Conservation (phyloP, 345 rosid species). For the Populus simonii region DNA sequence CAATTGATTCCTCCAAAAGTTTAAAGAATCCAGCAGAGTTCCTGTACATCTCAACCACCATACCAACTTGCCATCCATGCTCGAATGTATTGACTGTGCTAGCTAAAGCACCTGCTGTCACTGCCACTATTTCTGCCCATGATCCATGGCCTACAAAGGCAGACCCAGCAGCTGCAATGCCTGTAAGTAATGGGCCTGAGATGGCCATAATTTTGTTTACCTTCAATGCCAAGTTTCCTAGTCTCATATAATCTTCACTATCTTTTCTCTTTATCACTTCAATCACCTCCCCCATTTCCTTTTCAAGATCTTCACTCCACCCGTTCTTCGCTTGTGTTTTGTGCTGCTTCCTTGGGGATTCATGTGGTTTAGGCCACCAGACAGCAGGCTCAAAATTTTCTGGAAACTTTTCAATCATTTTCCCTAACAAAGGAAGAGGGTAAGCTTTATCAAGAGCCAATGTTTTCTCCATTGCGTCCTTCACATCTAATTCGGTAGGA, state of each 20-base stretch:
- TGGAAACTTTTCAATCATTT: slow-evolving; percentile 39
- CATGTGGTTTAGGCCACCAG: slow-evolving; percentile 30
- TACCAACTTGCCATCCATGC: slow-evolving; percentile 52
- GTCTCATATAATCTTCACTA: slow-evolving; percentile 36
- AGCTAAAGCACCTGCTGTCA: slow-evolving; percentile 37
- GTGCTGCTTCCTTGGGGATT: not conserved
- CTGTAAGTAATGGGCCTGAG: slow-evolving; percentile 39
- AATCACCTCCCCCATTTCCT: slow-evolving; percentile 39
- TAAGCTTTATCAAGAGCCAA: slow-evolving; percentile 38
- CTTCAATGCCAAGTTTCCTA: slow-evolving; percentile 40
- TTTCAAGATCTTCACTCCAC: slow-evolving; percentile 37
- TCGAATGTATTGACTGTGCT: slow-evolving; percentile 33
- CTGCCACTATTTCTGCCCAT: slow-evolving; percentile 27
- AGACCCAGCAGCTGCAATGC: slow-evolving; percentile 38
- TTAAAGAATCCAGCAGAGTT: slow-evolving; percentile 42
- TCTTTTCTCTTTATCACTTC: slow-evolving; percentile 36
- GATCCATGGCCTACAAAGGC: slow-evolving; percentile 16
- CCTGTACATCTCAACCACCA: slow-evolving; percentile 58
- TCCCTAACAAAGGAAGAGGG: slow-evolving; percentile 41
- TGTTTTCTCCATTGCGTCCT: slow-evolving; percentile 23
- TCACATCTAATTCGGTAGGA: slow-evolving; percentile 20
- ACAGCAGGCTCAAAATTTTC: slow-evolving; percentile 24
- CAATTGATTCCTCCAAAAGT: slow-evolving; percentile 33
- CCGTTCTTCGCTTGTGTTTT: slow-evolving; percentile 11
- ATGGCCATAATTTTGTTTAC: slow-evolving; percentile 47